Evolutionary conservation across 2,329 filamentous ascomycete species (phyloP).

Genomic region (Scedosporium boydii): DNA sequence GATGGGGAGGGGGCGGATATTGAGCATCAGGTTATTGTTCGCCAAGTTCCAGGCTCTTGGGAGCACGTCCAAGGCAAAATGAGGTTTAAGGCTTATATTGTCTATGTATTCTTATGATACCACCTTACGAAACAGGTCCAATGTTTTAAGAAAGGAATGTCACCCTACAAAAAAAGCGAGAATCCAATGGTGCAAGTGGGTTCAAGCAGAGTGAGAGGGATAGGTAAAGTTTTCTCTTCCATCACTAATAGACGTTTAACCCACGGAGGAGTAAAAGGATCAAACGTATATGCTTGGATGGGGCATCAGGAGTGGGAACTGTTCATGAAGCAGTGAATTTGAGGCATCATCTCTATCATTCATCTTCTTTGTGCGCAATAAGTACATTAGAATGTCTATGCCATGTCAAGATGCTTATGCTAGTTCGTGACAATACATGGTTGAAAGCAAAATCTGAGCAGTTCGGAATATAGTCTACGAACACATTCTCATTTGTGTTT

Average conservation of each 20-base stretch:
- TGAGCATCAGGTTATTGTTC: no score
- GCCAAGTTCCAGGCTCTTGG: no score
- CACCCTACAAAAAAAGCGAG: conserved; percentile 38
- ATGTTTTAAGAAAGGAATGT: conserved; percentile 18
- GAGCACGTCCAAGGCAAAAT: background rate
- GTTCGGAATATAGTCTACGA: conserved; percentile 13
- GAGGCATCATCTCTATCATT: no score
- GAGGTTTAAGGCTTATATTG: background rate
- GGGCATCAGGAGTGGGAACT: conserved; percentile 11
- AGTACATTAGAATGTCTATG: no score
- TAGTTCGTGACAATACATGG: no score
- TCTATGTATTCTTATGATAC: background rate
- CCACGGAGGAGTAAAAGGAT: conserved; percentile 36
- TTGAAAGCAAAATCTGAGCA: background rate
- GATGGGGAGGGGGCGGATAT: background rate
- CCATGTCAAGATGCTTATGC: no score
- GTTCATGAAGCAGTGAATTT: no score
- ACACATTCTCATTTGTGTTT: conserved; percentile 28
- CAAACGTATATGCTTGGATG: conserved; percentile 48
- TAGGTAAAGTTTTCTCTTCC: conserved; percentile 32
- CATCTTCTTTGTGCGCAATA: no score
- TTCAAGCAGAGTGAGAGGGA: conserved; percentile 43
- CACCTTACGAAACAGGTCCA: background rate
- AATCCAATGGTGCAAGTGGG: conserved; percentile 30
- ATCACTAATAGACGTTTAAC: conserved; percentile 45